phyloP scores from a whole-genome alignment of 1,284 basidiomycete genomes.

The Trametes sp. region DNA sequence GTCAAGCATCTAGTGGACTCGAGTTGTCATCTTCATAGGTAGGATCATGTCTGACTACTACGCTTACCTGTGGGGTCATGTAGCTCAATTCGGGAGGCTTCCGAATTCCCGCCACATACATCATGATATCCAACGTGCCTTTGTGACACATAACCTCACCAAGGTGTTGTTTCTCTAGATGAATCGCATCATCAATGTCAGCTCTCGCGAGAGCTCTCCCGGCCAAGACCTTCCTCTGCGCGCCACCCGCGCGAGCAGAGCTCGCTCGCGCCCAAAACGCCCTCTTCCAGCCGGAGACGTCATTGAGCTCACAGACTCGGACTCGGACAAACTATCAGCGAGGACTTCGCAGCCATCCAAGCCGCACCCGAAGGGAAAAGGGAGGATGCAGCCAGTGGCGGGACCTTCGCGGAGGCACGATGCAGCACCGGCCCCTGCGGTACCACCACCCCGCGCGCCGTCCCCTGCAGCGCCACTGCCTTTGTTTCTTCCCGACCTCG shows the following conservation, averaged over 20 bases:
- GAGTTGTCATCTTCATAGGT: no score
- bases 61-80: no score
- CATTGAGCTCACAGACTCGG: slow-evolving; percentile 36
- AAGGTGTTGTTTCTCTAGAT: neutral
- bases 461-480: slow-evolving; percentile 10
- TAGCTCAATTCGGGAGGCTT: no score
- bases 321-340: slow-evolving; percentile 12
- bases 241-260: neutral
- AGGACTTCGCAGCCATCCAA: slow-evolving; percentile 11
- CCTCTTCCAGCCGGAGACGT: slow-evolving; percentile 18
- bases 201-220: slow-evolving; percentile 14
- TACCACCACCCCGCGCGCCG: neutral
- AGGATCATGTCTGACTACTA: no score
- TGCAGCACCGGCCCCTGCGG: neutral
- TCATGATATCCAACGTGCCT: neutral
- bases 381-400: slow-evolving; percentile 6
- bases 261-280: slow-evolving; percentile 3
- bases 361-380: slow-evolving; percentile 5
- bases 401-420: slow-evolving; percentile 13
- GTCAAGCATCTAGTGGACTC: no score
- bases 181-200: slow-evolving; percentile 6
- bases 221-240: neutral
- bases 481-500: slow-evolving; percentile 19
- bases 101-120: neutral
- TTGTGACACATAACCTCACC: neutral